Evolutionary conservation across 305 asterid genomes (phyloP).

Genomic region (Solanum hybrid): DNA sequence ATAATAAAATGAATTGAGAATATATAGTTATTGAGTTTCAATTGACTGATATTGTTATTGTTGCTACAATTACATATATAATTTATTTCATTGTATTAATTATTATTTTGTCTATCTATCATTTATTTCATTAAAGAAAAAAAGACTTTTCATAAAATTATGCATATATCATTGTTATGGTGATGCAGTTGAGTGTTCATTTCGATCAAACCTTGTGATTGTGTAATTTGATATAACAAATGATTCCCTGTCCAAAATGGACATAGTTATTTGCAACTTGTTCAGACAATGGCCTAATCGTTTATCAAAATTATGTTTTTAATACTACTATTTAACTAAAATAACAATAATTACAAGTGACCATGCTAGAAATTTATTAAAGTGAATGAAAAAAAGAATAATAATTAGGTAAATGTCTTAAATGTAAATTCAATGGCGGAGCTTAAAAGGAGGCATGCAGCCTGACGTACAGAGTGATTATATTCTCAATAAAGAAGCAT

Average conservation of each 20-base stretch:
- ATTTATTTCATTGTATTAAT: too few species aligned
- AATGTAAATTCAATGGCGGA: conserved; percentile 16
- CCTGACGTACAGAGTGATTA: not conserved
- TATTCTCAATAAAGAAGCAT: conserved; percentile 11
- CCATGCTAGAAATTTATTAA: not conserved
- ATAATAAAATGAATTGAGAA: not conserved
- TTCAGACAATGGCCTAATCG: not conserved
- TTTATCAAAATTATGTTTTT: not conserved
- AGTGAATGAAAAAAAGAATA: not conserved
- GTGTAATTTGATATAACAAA: not conserved
- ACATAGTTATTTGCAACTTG: not conserved
- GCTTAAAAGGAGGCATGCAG: conserved; percentile 6
- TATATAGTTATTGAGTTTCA: not conserved
- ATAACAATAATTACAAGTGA: not conserved
- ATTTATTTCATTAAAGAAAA: not conserved
- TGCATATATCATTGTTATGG: not conserved
- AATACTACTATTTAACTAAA: not conserved
- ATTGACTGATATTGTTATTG: not conserved
- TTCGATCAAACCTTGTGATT: not conserved
- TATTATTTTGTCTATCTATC: not conserved
- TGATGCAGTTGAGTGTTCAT: not conserved
- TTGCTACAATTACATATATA: not conserved
- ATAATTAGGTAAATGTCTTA: conserved; percentile 12
- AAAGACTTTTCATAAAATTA: not conserved
- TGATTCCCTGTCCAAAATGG: not conserved